phyloP scores from a whole-genome alignment of 2,329 filamentous ascomycete species.

The Claviceps capensis region DNA sequence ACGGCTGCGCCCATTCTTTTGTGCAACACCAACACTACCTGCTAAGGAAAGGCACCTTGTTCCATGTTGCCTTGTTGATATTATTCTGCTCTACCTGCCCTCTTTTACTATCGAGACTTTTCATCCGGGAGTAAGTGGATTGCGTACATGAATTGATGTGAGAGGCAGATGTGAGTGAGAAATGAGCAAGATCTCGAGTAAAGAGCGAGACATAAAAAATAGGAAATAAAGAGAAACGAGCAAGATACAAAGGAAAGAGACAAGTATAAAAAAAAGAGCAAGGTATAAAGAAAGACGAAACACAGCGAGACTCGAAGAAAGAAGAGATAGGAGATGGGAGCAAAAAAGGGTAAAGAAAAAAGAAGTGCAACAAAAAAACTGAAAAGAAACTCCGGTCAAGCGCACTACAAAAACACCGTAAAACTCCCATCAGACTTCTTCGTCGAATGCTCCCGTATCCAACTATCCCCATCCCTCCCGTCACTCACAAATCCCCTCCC shows the following conservation, averaged over 20 bases:
- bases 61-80: too few relatives aligned
- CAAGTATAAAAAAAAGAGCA: neutral
- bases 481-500: conserved; percentile 2
- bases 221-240: too few relatives aligned
- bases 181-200: too few relatives aligned
- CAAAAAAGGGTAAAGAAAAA: neutral
- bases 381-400: neutral
- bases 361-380: neutral
- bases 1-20: too few relatives aligned
- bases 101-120: too few relatives aligned
- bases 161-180: too few relatives aligned
- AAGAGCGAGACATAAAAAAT: too few relatives aligned
- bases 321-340: neutral
- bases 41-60: too few relatives aligned
- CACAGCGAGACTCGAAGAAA: neutral
- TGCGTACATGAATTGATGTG: too few relatives aligned
- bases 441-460: conserved; percentile 10
- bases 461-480: neutral
- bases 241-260: neutral
- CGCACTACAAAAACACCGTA: conserved; percentile 13
- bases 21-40: too few relatives aligned
- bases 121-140: too few relatives aligned
- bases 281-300: neutral
- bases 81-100: too few relatives aligned
- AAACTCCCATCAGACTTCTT: conserved; percentile 14